Evolutionary conservation across 495 filamentous ascomycete genomes (phyloP).

Genomic region (Pyrenula massariospora): DNA sequence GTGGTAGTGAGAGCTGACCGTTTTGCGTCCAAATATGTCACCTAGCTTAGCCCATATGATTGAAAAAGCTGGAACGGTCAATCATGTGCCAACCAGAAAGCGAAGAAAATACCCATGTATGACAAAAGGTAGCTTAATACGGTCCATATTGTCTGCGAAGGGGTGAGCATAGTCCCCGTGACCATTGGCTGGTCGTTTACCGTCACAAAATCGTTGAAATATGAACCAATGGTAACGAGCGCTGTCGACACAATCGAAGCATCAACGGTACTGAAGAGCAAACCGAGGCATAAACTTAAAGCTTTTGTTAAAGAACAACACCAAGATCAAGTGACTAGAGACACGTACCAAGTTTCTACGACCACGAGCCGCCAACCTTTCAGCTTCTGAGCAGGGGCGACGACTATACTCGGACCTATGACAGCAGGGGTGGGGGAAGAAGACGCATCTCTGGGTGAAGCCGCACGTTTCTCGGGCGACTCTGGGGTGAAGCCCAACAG

Average conservation of each 20-base stretch:
- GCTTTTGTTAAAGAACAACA: background rate
- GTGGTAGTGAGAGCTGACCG: too few species aligned
- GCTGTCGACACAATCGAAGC: constrained; percentile 32
- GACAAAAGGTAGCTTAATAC: constrained; percentile 30
- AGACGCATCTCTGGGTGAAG: background rate
- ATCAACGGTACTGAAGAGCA: background rate
- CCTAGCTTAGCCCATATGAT: background rate
- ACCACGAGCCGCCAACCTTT: background rate
- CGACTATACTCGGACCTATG: background rate
- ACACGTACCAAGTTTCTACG: background rate
- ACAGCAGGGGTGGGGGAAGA: background rate
- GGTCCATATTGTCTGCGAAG: constrained; percentile 19
- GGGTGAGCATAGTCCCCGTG: background rate
- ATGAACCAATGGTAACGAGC: constrained; percentile 26
- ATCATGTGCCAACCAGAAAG: background rate
- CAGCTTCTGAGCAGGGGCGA: background rate
- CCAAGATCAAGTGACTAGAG: background rate
- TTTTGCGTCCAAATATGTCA: background rate
- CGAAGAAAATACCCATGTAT: constrained; percentile 24
- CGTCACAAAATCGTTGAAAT: constrained; percentile 19
- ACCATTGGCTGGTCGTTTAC: constrained; percentile 13
- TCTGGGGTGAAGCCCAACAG: background rate
- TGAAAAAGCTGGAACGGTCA: background rate
- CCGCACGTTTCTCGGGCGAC: background rate
- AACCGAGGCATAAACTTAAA: background rate